Percentiles rank a stretch among this genome's conserved stretches.
Conservation (phyloP, 2,329 filamentous ascomycete genomes). For the Aspergillus proliferans region DNA sequence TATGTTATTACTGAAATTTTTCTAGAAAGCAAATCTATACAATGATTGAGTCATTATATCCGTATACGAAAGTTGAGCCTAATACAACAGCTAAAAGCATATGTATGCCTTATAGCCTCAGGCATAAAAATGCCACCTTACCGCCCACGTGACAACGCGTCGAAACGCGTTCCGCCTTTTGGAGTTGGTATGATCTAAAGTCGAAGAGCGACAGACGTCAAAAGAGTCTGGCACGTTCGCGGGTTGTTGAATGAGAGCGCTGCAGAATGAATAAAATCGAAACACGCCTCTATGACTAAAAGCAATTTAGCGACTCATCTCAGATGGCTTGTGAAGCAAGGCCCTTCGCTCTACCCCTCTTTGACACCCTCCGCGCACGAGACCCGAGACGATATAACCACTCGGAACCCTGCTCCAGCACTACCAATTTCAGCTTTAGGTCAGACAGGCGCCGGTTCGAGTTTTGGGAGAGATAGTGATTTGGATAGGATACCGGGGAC, state of each 20-base stretch:
- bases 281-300: slow-evolving; percentile 42
- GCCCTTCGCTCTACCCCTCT: slow-evolving; percentile 27
- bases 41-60: no score
- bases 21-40: no score
- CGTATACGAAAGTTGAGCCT: no score
- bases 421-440: slow-evolving; percentile 3
- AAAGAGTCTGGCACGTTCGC: background rate
- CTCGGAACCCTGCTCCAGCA: slow-evolving; percentile 2
- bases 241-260: slow-evolving; percentile 2
- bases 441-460: slow-evolving; percentile 3
- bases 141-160: slow-evolving; percentile 20
- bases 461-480: background rate
- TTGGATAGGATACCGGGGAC: slow-evolving; percentile 4
- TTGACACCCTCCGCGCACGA: slow-evolving; percentile 24
- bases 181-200: background rate
- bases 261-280: slow-evolving; percentile 20
- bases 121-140: background rate
- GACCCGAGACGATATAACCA: slow-evolving; percentile 8
- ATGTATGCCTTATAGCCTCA: background rate
- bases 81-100: no score
- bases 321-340: slow-evolving; percentile 41
- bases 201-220: background rate
- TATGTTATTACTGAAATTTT: no score
- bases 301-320: slow-evolving; percentile 42
- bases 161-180: slow-evolving; percentile 13